phyloP scores from a whole-genome alignment of 2,329 filamentous ascomycete species.

The Beauveria asiatica region DNA sequence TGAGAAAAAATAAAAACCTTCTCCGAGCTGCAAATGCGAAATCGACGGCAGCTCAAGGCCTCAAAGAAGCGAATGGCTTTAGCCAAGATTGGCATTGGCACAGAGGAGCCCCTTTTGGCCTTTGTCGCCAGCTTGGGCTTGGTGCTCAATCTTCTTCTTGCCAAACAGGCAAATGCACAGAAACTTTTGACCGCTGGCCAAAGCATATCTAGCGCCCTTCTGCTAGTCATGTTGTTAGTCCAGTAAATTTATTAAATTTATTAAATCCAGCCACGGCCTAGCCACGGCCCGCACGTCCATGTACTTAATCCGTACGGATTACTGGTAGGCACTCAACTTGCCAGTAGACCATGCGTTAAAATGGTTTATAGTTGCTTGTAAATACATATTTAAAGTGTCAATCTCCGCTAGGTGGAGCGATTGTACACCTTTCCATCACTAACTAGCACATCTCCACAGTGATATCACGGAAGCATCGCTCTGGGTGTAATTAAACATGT shows the following conservation, averaged over 20 bases:
- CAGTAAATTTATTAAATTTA: no score
- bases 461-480: neutral
- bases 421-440: neutral
- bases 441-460: neutral
- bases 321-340: neutral
- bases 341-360: neutral
- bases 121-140: neutral
- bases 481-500: constrained; percentile 6
- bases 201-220: neutral
- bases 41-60: neutral
- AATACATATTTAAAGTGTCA: neutral
- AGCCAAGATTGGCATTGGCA: neutral
- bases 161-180: neutral
- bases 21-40: neutral
- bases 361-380: neutral
- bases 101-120: neutral
- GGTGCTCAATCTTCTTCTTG: neutral
- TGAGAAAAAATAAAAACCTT: neutral
- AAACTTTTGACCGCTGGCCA: neutral
- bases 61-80: neutral
- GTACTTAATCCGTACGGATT: no score
- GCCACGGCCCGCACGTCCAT: neutral
- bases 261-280: neutral
- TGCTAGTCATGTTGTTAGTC: neutral
- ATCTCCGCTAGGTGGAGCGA: constrained; percentile 4